These are phyloP conservation scores for Claviceps digitariae DNA, from an alignment of 2,329 filamentous ascomycete species.

Conservation along the genomic window DNA sequence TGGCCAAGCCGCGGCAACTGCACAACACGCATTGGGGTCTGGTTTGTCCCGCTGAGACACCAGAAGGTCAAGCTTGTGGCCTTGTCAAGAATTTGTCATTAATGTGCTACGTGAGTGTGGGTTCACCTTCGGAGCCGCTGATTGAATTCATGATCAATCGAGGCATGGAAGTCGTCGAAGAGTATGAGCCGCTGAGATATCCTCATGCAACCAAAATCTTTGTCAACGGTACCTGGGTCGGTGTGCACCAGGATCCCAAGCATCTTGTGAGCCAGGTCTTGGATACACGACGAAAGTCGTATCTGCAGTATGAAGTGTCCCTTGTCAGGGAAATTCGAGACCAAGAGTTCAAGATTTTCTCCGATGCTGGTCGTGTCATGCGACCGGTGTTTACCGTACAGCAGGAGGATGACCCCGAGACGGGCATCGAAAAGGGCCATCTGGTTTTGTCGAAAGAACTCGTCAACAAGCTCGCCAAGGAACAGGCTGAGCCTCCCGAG, in stretches of 20 bases:
- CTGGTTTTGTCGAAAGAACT: slow-evolving; percentile 78
- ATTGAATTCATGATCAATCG: slow-evolving; percentile 91
- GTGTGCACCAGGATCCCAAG: slow-evolving; percentile 79
- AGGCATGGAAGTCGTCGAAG: slow-evolving; percentile 92
- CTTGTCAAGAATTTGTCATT: slow-evolving; percentile 94
- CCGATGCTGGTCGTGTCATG: slow-evolving; percentile 89
- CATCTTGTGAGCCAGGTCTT: slow-evolving; percentile 70
- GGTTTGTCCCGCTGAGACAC: slow-evolving; percentile 93
- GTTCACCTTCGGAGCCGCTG: slow-evolving; percentile 79
- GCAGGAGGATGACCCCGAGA: slow-evolving; percentile 65
- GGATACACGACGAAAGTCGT: slow-evolving; percentile 63
- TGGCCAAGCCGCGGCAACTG: slow-evolving; percentile 92
- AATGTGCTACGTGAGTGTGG: slow-evolving; percentile 97
- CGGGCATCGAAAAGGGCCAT: slow-evolving; percentile 44
- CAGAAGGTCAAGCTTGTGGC: slow-evolving; percentile 95
- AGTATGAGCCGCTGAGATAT: slow-evolving; percentile 75
- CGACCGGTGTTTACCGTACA: slow-evolving; percentile 89
- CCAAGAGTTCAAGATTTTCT: slow-evolving; percentile 96
- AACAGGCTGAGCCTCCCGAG: slow-evolving; percentile 52
- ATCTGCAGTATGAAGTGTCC: slow-evolving; percentile 84
- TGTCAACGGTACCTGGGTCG: slow-evolving; percentile 96
- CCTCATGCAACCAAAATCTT: slow-evolving; percentile 96
- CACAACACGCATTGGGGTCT: slow-evolving; percentile 99
- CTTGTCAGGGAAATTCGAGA: slow-evolving; percentile 94
- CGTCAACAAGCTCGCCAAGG: slow-evolving; percentile 57